Conservation (phyloP, 2,329 filamentous ascomycete species). For the Macrophomina pseudophaseolina region DNA sequence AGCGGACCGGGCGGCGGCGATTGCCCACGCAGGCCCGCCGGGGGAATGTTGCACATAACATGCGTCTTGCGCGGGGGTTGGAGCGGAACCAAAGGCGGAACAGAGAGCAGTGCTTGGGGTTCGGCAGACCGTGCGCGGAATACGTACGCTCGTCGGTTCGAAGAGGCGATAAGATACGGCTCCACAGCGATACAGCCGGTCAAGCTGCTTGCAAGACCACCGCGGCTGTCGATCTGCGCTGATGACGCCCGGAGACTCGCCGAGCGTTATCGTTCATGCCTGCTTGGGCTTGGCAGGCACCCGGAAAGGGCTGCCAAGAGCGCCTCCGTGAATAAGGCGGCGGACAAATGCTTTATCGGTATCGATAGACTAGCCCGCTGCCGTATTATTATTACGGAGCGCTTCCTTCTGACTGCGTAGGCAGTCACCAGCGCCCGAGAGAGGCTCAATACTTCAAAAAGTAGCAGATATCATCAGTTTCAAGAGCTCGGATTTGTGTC, state of each 20-base stretch:
- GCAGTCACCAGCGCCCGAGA: background rate
- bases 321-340: slow-evolving; percentile 16
- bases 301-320: slow-evolving; percentile 13
- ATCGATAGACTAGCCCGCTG: background rate
- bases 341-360: slow-evolving; percentile 20
- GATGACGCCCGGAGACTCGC: slow-evolving; percentile 13
- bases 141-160: background rate
- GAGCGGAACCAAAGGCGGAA: background rate
- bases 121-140: background rate
- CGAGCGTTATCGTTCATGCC: slow-evolving; percentile 1
- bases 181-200: slow-evolving; percentile 7
- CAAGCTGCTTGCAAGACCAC: background rate
- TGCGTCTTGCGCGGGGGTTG: background rate
- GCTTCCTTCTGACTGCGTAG: background rate
- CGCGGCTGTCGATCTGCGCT: background rate
- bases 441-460: no score
- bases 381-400: slow-evolving; percentile 5
- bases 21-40: background rate
- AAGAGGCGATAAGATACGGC: slow-evolving; percentile 15
- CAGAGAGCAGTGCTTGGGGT: background rate
- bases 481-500: no score
- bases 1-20: background rate
- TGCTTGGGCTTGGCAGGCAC: slow-evolving; percentile 1
- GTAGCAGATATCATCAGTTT: no score
- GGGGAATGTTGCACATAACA: background rate